Evolutionary conservation across 306 rosid species (phyloP), one percentile per base, ranked within the genome.

Genomic region (Vigna trinervia): DNA sequence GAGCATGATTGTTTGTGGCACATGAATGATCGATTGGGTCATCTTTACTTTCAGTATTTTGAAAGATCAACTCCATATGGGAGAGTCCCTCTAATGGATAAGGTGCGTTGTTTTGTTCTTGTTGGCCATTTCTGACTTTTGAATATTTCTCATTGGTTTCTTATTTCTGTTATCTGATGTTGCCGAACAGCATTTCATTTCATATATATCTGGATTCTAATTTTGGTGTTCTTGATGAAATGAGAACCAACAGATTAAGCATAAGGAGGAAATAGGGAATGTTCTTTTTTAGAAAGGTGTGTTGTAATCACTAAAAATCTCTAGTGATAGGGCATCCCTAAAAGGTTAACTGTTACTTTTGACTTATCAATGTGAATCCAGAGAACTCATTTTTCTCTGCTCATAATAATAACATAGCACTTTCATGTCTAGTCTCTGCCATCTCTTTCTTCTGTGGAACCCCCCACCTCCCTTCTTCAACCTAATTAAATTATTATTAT

Each of bases 11-110:
- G 38, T 19, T 56, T 71, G 3, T 81, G 76, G 73, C 91, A 85
- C 32, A 56, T 67, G 46, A 90, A 86, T 73, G 90, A 89, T 39
- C 78, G 96, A 70, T 84, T 91, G 82, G 98, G 98, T 0, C 14
- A 61, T 52, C 91, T 70, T 22, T 91, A 91, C 57, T 88, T 88
- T 43, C 89, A 91, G 70, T 89, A 90, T 75, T 90, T 91, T 81
- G 98, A 93, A 83, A 90, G 83, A 86, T 86, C 96, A 23, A 80
- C 98, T 72, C 98, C 98, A 0, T 91, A 89, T 83, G 98, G 90
- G 17, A 88, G 98, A 88, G 89, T 88, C 56, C 98, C 98, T 81
- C 87, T 93, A 12, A 86, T 86, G 88, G 98, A 93, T 86, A 91
- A 96, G 99, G 99, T 92, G 8, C 47, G 22, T 53, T 11, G 46